Percentiles rank a stretch among this genome's conserved stretches.
phyloP scores from a whole-genome alignment of 1,139 yeast genomes.

The Diutina pseudorugosa region DNA sequence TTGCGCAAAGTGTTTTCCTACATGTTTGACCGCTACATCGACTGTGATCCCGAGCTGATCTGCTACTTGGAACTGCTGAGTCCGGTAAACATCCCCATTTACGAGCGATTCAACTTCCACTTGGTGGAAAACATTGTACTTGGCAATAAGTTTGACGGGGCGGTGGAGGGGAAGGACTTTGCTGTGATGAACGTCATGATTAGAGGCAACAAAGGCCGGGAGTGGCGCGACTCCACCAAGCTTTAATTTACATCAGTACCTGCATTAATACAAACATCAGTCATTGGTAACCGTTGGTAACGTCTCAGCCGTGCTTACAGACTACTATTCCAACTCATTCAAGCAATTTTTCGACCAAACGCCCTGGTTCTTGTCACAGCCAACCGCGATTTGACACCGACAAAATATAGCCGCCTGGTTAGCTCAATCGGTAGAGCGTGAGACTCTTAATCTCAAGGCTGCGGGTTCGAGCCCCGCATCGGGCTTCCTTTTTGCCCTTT shows the following conservation, averaged over 20 bases:
- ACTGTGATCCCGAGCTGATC: constrained; percentile 25
- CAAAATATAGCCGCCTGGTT: constrained; percentile 8
- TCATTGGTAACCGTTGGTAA: too few relatives aligned
- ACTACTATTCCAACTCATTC: too few relatives aligned
- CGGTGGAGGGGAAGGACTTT: constrained; percentile 17
- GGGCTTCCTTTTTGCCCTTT: constrained; percentile 1
- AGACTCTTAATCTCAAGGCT: constrained; percentile 17
- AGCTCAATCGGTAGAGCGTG: constrained; percentile 15
- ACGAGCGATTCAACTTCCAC: constrained; percentile 43
- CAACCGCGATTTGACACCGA: too few relatives aligned
- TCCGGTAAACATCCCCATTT: constrained; percentile 42
- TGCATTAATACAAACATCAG: background rate
- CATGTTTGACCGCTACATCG: constrained; percentile 41
- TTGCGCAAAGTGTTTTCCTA: constrained; percentile 45
- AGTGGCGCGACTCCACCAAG: constrained; percentile 14
- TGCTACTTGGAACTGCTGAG: constrained; percentile 51
- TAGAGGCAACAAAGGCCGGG: constrained; percentile 31
- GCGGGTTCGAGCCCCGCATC: constrained; percentile 5
- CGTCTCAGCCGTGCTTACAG: too few relatives aligned
- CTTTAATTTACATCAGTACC: background rate
- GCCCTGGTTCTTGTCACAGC: too few relatives aligned
- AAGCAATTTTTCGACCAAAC: too few relatives aligned
- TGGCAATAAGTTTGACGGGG: constrained; percentile 32
- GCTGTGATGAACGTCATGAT: constrained; percentile 52
- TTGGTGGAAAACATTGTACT: constrained; percentile 37